Percentiles rank a stretch among this genome's conserved stretches.
phyloP scores from a whole-genome alignment of 495 filamentous ascomycete genomes.

The Thozetella sp. region DNA sequence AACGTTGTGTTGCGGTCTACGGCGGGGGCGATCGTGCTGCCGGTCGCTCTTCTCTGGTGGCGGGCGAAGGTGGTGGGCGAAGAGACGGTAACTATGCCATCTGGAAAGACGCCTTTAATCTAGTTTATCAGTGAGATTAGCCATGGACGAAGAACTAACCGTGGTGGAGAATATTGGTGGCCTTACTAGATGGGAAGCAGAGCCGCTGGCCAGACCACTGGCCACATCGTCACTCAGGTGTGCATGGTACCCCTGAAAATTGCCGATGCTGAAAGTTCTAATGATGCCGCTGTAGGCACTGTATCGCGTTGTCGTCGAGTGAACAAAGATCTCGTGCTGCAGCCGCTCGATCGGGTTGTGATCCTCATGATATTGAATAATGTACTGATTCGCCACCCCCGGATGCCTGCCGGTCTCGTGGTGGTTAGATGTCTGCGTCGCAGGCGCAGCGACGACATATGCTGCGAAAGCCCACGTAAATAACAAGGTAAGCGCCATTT shows the following conservation, averaged over 20 bases:
- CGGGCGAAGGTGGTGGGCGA: background rate
- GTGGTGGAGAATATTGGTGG: background rate
- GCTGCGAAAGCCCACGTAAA: too few species aligned
- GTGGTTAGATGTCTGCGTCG: too few species aligned
- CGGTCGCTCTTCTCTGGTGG: background rate
- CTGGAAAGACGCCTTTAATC: slow-evolving; percentile 10
- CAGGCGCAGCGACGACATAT: too few species aligned
- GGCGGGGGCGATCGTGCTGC: background rate
- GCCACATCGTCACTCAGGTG: slow-evolving; percentile 3
- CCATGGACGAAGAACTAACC: background rate
- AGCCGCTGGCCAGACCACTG: background rate
- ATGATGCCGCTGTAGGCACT: slow-evolving; percentile 4
- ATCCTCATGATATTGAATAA: slow-evolving; percentile 13
- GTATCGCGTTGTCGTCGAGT: background rate
- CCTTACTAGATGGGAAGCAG: slow-evolving; percentile 3
- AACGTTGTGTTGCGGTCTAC: background rate
- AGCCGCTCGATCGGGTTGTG: background rate
- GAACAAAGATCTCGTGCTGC: background rate
- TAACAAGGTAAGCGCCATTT: too few species aligned
- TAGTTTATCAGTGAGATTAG: background rate
- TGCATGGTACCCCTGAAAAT: slow-evolving; percentile 9
- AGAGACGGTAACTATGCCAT: slow-evolving; percentile 3
- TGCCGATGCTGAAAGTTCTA: slow-evolving; percentile 6
- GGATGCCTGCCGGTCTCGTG: background rate
- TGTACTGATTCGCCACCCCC: slow-evolving; percentile 10